Conservation (phyloP, 805 yeast species). For the Cyberlindnera maritima region DNA sequence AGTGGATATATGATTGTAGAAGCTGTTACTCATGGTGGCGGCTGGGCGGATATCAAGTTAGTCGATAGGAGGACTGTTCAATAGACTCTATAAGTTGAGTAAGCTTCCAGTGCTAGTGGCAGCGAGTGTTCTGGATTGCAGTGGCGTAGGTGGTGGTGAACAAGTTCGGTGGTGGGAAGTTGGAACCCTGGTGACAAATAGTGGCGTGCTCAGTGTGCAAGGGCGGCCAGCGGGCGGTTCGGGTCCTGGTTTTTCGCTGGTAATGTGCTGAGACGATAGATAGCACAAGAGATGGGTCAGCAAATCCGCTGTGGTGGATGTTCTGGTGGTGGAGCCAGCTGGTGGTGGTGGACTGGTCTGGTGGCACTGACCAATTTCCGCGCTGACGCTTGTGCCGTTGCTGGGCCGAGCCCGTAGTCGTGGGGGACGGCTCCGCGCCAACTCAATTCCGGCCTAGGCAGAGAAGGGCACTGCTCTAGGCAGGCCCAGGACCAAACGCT, state of each 20-base stretch:
- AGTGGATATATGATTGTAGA: conserved; percentile 14
- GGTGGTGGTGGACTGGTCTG: not conserved
- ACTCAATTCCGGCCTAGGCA: not conserved
- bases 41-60: not conserved
- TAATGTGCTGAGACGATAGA: not conserved
- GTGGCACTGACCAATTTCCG: not conserved
- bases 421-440: not conserved
- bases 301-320: too few relatives aligned
- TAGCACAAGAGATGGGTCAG: too few relatives aligned
- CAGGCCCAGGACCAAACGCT: too few relatives aligned
- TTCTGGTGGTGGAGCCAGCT: not conserved
- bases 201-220: not conserved
- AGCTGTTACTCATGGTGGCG: conserved; percentile 20
- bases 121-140: not conserved
- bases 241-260: not conserved
- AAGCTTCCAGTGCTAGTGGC: too few relatives aligned
- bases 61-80: not conserved
- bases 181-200: not conserved
- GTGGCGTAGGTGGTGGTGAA: not conserved
- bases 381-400: not conserved
- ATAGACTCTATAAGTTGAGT: too few relatives aligned
- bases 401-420: not conserved
- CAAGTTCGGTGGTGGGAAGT: not conserved
- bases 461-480: not conserved
- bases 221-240: not conserved